These are phyloP conservation scores for Bryoglossum gracile DNA, from an alignment of 495 filamentous ascomycete genomes.

Conservation along the genomic window DNA sequence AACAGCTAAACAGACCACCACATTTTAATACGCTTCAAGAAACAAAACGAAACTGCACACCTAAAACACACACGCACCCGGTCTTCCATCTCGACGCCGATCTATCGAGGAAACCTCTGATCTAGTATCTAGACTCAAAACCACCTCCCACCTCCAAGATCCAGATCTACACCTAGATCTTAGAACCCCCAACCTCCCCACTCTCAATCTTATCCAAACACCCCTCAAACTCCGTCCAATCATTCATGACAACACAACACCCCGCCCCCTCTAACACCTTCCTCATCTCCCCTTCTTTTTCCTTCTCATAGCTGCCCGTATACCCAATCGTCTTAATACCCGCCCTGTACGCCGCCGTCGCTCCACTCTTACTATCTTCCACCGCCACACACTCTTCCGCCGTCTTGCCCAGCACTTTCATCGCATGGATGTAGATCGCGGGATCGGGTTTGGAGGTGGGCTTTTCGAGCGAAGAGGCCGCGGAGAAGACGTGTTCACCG, in stretches of 20 bases:
- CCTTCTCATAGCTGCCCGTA: constrained; percentile 70
- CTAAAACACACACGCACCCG: neutral
- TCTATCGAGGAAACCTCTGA: constrained; percentile 1
- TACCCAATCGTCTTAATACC: constrained; percentile 79
- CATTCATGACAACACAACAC: constrained; percentile 68
- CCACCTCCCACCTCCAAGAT: neutral
- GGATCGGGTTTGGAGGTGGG: constrained; percentile 91
- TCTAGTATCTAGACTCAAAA: neutral
- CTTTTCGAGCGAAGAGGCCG: constrained; percentile 67
- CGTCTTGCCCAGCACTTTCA: constrained; percentile 65
- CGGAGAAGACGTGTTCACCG: constrained; percentile 67
- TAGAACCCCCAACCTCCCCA: constrained; percentile 13
- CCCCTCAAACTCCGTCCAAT: constrained; percentile 76
- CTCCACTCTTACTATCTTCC: constrained; percentile 86
- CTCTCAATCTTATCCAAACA: constrained; percentile 60
- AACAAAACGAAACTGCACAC: no score
- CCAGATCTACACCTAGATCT: neutral
- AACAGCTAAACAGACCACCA: no score
- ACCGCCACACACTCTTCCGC: constrained; percentile 73
- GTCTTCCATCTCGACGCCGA: constrained; percentile 4
- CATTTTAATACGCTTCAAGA: no score
- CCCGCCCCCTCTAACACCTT: constrained; percentile 61
- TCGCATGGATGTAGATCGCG: constrained; percentile 81
- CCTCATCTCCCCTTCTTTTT: constrained; percentile 67
- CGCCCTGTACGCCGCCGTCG: constrained; percentile 73